These are phyloP conservation scores for Blastocladiella britannica DNA, from an alignment of 192 early-diverging fungal genomes.

Conservation along the genomic window DNA sequence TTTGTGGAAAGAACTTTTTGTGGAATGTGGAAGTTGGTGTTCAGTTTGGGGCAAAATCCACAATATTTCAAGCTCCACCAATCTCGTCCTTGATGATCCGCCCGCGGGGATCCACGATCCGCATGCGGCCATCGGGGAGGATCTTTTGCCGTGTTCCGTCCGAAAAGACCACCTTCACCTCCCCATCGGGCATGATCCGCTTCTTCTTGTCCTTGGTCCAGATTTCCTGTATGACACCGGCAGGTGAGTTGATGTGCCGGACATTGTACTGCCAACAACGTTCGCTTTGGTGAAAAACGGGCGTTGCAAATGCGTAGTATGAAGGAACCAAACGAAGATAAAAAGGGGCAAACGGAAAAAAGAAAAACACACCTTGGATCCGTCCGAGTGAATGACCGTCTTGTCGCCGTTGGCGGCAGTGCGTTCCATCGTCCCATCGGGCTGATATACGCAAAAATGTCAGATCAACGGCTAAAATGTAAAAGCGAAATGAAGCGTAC, in stretches of 20 bases:
- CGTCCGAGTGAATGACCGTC: slow-evolving; percentile 4
- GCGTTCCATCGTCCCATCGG: slow-evolving; percentile 3
- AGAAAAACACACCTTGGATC: slow-evolving; percentile 6
- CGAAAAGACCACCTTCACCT: background rate
- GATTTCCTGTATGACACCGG: slow-evolving; percentile 1
- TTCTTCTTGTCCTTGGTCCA: slow-evolving; percentile 1
- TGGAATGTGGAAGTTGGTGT: too few species aligned
- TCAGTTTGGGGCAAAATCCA: too few species aligned
- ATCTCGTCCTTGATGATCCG: background rate
- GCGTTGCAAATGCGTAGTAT: too few species aligned
- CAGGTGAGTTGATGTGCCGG: too few species aligned
- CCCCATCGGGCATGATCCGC: background rate
- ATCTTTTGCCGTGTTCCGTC: background rate
- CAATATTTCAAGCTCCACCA: background rate
- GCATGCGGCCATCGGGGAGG: slow-evolving; percentile 1
- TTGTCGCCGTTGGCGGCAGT: slow-evolving; percentile 1
- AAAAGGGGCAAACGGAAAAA: too few species aligned
- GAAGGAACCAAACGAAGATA: too few species aligned
- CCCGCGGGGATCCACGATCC: background rate
- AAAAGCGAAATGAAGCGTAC: too few species aligned
- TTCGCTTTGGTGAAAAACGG: too few species aligned
- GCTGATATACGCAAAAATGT: too few species aligned
- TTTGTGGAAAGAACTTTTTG: too few species aligned
- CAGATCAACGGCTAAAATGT: too few species aligned
- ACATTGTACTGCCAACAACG: too few species aligned